Evolutionary conservation across 2,329 filamentous ascomycete genomes (phyloP).

Genomic region (Ophiostoma ulmi): DNA sequence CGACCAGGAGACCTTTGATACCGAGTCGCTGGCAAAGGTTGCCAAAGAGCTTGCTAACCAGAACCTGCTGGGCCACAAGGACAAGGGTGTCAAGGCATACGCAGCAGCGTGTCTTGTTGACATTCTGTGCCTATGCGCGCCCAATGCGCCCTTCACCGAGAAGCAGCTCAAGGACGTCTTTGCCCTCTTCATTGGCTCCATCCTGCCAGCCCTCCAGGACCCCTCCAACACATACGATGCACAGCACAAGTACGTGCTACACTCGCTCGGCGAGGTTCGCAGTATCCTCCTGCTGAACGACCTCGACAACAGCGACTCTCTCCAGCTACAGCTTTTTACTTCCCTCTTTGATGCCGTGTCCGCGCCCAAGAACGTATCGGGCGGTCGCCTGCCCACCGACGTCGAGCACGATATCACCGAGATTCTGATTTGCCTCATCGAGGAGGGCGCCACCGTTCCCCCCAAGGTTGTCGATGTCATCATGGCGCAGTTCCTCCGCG

Average conservation of each 20-base stretch:
- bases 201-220: constrained; percentile 79
- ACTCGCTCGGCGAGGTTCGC: constrained; percentile 86
- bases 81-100: constrained; percentile 87
- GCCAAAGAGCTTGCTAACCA: constrained; percentile 78
- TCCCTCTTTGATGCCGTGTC: constrained; percentile 90
- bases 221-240: constrained; percentile 85
- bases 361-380: constrained; percentile 65
- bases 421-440: constrained; percentile 76
- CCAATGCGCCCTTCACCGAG: constrained; percentile 87
- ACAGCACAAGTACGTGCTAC: constrained; percentile 86
- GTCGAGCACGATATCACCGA: constrained; percentile 89
- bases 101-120: constrained; percentile 86
- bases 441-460: constrained; percentile 74
- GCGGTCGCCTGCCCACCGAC: constrained; percentile 83
- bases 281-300: constrained; percentile 90
- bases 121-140: constrained; percentile 85
- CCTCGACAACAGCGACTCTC: constrained; percentile 71
- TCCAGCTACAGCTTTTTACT: constrained; percentile 77
- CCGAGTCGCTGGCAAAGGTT: constrained; percentile 75
- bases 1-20: constrained; percentile 80
- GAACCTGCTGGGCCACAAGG: constrained; percentile 83
- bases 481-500: constrained; percentile 89
- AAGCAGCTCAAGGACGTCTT: constrained; percentile 96
- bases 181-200: constrained; percentile 74
- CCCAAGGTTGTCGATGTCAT: constrained; percentile 84